Evolutionary conservation across 2,329 filamentous ascomycete species (phyloP).

Genomic region (Reticulascus tulasneorum): DNA sequence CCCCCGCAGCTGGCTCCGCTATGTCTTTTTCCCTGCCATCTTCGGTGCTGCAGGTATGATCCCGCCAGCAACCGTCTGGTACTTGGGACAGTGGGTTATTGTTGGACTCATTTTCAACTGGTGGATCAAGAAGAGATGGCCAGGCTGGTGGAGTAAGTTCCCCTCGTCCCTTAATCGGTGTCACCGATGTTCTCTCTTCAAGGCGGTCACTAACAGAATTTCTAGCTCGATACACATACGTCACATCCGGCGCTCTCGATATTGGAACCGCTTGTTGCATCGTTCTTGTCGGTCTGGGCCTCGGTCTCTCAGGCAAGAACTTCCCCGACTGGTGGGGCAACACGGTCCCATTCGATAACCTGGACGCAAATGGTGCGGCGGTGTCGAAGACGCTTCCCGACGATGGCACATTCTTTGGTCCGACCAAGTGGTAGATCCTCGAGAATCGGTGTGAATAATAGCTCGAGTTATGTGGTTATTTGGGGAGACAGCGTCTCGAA

Average conservation of each 20-base stretch:
- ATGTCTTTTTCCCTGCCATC: conserved; percentile 49
- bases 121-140: conserved; percentile 43
- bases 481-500: too few species aligned
- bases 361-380: conserved; percentile 23
- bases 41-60: conserved; percentile 47
- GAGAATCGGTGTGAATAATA: too few species aligned
- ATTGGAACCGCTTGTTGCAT: conserved; percentile 56
- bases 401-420: conserved; percentile 23
- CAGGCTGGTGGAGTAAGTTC: conserved; percentile 49
- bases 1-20: conserved; percentile 42
- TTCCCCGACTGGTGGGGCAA: conserved; percentile 52
- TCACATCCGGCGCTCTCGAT: conserved; percentile 54
- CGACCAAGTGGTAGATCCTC: conserved; percentile 18
- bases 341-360: conserved; percentile 26
- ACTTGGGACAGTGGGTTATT: conserved; percentile 51
- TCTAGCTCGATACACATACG: conserved; percentile 51
- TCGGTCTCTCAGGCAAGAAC: conserved; percentile 38
- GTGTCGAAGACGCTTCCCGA: conserved; percentile 23
- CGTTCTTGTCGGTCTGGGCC: conserved; percentile 44
- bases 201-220: not conserved
- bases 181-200: too few species aligned
- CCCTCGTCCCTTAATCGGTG: not conserved
- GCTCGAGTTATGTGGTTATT: too few species aligned
- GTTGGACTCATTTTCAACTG: conserved; percentile 54
- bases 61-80: conserved; percentile 53